phyloP scores from a whole-genome alignment of 148 eudicot species.

The Rhododendron ovatum region DNA sequence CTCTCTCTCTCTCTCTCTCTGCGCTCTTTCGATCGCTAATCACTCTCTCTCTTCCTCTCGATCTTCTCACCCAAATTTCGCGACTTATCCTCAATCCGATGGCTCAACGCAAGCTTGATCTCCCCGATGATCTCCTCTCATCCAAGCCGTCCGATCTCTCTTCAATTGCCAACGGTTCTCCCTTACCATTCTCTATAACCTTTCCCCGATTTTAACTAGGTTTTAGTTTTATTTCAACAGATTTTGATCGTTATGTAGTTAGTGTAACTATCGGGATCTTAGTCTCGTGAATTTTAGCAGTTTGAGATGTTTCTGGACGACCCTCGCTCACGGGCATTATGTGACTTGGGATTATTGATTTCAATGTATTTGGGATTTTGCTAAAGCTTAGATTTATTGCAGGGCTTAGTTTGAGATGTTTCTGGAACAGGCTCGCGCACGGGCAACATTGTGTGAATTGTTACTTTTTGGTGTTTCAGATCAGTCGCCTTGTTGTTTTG shows the following conservation, averaged over 20 bases:
- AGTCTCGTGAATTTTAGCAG: no score
- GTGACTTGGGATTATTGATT: slow-evolving; percentile 15
- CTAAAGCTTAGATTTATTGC: not conserved
- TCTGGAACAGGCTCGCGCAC: no score
- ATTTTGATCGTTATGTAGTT: not conserved
- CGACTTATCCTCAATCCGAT: slow-evolving; percentile 23
- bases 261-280: not conserved
- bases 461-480: not conserved
- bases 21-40: not conserved
- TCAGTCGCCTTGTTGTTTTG: not conserved
- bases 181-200: not conserved
- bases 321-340: no score
- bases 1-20: not conserved
- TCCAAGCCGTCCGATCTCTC: slow-evolving; percentile 37
- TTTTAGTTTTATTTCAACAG: not conserved
- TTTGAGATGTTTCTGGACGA: no score
- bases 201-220: not conserved
- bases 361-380: not conserved
- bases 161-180: slow-evolving; percentile 26
- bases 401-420: no score
- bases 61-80: slow-evolving; percentile 13
- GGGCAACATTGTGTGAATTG: not conserved
- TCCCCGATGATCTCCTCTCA: slow-evolving; percentile 65
- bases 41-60: slow-evolving; percentile 1
- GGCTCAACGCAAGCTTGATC: slow-evolving; percentile 57